Conservation (phyloP, 75 land plant genomes). For the Gnetum montanum region DNA sequence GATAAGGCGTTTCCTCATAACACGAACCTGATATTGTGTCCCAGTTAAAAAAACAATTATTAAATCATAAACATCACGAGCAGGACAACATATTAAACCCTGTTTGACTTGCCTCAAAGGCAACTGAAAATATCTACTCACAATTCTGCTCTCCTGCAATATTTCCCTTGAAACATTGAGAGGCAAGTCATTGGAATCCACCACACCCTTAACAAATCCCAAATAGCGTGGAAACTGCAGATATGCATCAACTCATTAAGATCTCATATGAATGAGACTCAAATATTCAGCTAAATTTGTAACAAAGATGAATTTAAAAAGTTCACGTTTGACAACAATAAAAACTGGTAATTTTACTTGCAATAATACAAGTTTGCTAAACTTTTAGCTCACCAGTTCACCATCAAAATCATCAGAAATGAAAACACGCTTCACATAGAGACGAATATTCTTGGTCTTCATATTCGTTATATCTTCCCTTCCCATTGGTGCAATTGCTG, state of each 20-base stretch:
- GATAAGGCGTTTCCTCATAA: conserved; percentile 95
- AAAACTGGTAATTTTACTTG: not conserved
- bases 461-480: conserved; percentile 60
- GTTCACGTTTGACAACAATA: not conserved
- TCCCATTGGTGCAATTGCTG: conserved; percentile 59
- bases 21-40: conserved; percentile 61
- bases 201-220: conserved; percentile 94
- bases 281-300: too few relatives aligned
- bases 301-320: not conserved
- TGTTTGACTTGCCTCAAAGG: not conserved
- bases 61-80: not conserved
- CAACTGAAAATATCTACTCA: conserved; percentile 34
- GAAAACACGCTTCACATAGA: conserved; percentile 92
- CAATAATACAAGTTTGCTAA: not conserved
- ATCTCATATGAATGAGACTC: not conserved
- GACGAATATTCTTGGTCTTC: conserved; percentile 90
- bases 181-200: conserved; percentile 96
- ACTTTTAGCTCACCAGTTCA: conserved; percentile 64
- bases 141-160: conserved; percentile 96
- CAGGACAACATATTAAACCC: not conserved
- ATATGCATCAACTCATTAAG: too few relatives aligned
- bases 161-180: conserved; percentile 97
- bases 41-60: not conserved
- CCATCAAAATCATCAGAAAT: conserved; percentile 99
- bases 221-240: conserved; percentile 88